Base-by-base conservation (phyloP, 768 basidiomycete genomes). In the Lentinula boryana region DNA sequence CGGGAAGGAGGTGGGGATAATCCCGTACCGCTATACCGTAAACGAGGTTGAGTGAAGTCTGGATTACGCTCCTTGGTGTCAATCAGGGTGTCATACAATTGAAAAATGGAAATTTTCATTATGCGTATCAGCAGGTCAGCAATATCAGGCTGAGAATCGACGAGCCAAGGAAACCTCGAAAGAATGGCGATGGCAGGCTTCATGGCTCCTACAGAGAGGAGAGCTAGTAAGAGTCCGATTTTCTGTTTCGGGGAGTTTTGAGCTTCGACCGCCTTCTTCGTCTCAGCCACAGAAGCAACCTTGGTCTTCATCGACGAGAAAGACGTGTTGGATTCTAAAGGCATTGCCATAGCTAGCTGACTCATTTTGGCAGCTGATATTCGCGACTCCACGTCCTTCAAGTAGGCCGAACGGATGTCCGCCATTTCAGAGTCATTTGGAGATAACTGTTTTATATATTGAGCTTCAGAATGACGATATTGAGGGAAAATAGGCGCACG, bases 171-270 rank as follows among this genome's bases (percentile, higher is more conserved):
- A 70, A 85, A 94, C 68, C 86, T 87, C 51, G 88, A 83, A 68
- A 98, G 73, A 63, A 98, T 84, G 33, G 85, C 84, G 56, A 93
- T 73, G 8, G 91, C 86, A 1, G 91, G 86, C 50, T 86, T 84
- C 54, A 95, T 67, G 27, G 91, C 91, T 5, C 97, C 97, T 51
- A 98, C 76, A 35, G 92, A 80, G 33, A 99, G 84, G n/a, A 98
- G 76, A 13, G 92, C 90, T 48, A 79, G 76, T 35, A 95, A 71
- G 33, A 99, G 77, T 18, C 85, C 86, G 36, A 89, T 81, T 67
- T 93, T 93, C 71, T 98, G 95, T 66, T 94, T 90, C 4, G 77
- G 76, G 1, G 65, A 63, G 68, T 82, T 70, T 64, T 73, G 77
- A n/a, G 66, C 58, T 48, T 79, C 76, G 8, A 69, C 60, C 16